A percentile compares a stretch with the other conserved stretches of the same genome.
Evolutionary conservation across 345 rosid species (phyloP).

Genomic region (Turritis glabra): DNA sequence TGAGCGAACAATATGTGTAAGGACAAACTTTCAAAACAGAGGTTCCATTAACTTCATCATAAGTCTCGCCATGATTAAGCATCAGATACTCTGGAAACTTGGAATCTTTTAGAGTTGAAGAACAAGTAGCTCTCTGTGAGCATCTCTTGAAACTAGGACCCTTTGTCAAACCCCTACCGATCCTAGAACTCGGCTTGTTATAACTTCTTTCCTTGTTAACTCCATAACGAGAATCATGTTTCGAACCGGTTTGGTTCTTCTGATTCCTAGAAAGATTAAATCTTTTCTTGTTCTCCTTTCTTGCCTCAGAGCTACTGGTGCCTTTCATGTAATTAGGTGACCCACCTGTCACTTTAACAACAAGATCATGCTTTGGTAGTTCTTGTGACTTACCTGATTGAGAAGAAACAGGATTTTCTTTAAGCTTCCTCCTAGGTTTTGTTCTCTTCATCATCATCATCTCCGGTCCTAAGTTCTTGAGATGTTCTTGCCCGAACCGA

Average conservation of each 20-base stretch:
- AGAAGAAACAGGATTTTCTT: conserved; percentile 41
- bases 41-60: conserved; percentile 62
- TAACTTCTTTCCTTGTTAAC: conserved; percentile 34
- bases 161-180: conserved; percentile 60
- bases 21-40: conserved; percentile 80
- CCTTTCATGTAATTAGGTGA: conserved; percentile 90
- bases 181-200: conserved; percentile 55
- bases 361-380: conserved; percentile 36
- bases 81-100: conserved; percentile 70
- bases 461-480: conserved; percentile 62
- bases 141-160: conserved; percentile 66
- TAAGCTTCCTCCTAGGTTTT: conserved; percentile 54
- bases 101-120: conserved; percentile 82
- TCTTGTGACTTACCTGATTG: conserved; percentile 47
- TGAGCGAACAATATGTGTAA: conserved; percentile 83
- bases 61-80: conserved; percentile 67
- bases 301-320: conserved; percentile 82
- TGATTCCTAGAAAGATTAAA: conserved; percentile 37
- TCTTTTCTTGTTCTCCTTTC: conserved; percentile 51
- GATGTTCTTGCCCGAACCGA: conserved; percentile 49
- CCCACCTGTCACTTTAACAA: conserved; percentile 34
- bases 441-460: conserved; percentile 84
- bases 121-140: conserved; percentile 76
- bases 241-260: conserved; percentile 36
- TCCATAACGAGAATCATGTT: conserved; percentile 43